A percentile compares a stretch with the other conserved stretches of the same genome.
Evolutionary conservation across 106 monocot species (phyloP).

Genomic region (Dendrobium catenatum): DNA sequence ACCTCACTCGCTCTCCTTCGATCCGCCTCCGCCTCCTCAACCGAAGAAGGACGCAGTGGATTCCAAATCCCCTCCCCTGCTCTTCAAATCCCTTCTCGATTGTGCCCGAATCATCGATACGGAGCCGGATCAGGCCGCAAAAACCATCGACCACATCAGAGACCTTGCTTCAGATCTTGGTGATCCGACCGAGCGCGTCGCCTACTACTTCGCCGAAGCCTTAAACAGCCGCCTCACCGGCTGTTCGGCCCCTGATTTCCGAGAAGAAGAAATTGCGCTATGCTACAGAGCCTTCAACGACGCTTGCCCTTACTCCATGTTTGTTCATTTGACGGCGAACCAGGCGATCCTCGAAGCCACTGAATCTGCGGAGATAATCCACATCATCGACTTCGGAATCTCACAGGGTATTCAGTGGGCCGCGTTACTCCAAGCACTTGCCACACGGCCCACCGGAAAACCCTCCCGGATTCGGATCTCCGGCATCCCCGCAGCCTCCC

Average conservation of each 20-base stretch:
- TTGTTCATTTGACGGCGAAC: conserved; percentile 92
- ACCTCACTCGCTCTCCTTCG: conserved; percentile 1
- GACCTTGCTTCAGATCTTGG: conserved; percentile 53
- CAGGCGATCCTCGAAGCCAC: conserved; percentile 96
- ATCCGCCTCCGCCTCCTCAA: conserved; percentile 12
- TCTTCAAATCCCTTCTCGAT: conserved; percentile 58
- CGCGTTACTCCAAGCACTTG: conserved; percentile 84
- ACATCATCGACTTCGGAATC: conserved; percentile 91
- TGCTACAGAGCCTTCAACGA: conserved; percentile 84
- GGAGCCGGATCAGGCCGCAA: conserved; percentile 50
- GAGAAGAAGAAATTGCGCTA: conserved; percentile 69
- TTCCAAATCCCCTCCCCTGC: conserved; percentile 17
- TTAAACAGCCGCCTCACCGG: conserved; percentile 40
- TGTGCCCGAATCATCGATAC: conserved; percentile 54
- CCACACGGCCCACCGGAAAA: conserved; percentile 66
- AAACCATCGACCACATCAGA: conserved; percentile 37
- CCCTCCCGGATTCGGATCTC: conserved; percentile 70
- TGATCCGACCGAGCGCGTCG: conserved; percentile 71
- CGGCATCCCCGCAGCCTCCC: conserved; percentile 59
- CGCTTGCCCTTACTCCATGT: conserved; percentile 92
- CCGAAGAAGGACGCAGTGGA: conserved; percentile 5
- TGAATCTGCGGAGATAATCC: conserved; percentile 53
- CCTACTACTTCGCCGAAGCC: conserved; percentile 85
- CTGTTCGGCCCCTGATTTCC: conserved; percentile 13
- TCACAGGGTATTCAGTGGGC: conserved; percentile 92